Conservation (phyloP, 1,284 basidiomycete genomes). For the Sanghuangporus baumii region DNA sequence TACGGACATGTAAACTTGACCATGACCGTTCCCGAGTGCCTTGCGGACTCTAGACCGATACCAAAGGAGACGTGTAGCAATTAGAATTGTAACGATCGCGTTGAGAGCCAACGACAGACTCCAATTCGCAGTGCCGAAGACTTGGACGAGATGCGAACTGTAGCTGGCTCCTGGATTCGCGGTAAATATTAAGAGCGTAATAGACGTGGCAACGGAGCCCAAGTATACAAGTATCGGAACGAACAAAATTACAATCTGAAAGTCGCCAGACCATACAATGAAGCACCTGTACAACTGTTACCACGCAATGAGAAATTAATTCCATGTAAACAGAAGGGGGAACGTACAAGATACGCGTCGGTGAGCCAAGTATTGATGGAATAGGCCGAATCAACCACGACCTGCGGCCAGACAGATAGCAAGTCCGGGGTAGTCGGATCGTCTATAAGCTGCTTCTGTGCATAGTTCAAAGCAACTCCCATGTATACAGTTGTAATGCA, state of each 20-base stretch:
- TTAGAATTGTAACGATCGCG: background rate
- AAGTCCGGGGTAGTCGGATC: background rate
- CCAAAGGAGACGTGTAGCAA: conserved; percentile 3
- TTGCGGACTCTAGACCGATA: background rate
- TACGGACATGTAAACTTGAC: conserved; percentile 17
- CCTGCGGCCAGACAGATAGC: conserved; percentile 3
- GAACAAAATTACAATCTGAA: background rate
- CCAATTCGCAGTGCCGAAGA: conserved; percentile 11
- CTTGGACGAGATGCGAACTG: background rate
- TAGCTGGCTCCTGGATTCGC: conserved; percentile 4
- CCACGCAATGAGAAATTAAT: background rate
- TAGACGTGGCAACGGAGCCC: conserved; percentile 1
- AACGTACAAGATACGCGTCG: conserved; percentile 3
- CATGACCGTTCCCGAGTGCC: background rate
- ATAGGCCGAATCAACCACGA: background rate
- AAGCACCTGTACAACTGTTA: conserved; percentile 2
- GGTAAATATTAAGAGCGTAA: conserved; percentile 1
- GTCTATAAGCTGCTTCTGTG: conserved; percentile 6
- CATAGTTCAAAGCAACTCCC: conserved; percentile 5
- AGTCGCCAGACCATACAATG: background rate
- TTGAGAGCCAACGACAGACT: conserved; percentile 7
- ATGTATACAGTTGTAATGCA: conserved; percentile 7
- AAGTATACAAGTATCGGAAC: conserved; percentile 1
- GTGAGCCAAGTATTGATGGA: conserved; percentile 3
- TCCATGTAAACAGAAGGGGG: background rate